Percentiles rank a stretch among this genome's conserved stretches.
phyloP scores from a whole-genome alignment of 306 rosid genomes.

The Heteromeles arbutifolia region DNA sequence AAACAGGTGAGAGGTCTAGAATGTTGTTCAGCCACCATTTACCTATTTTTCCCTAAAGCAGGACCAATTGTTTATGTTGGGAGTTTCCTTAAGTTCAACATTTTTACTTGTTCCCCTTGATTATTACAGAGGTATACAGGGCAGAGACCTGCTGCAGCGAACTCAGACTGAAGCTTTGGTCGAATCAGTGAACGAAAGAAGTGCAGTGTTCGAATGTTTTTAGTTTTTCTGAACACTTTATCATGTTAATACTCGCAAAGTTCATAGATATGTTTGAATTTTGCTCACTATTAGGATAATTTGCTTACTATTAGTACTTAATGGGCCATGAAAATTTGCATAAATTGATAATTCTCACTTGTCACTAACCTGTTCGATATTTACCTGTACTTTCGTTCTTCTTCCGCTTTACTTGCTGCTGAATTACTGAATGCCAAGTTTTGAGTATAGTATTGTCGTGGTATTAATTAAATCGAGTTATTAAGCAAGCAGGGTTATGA shows the following conservation, averaged over 20 bases:
- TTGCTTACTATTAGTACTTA: slow-evolving; percentile 2
- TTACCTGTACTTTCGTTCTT: slow-evolving; percentile 8
- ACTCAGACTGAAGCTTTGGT: slow-evolving; percentile 29
- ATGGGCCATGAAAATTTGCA: slow-evolving; percentile 8
- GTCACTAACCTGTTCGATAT: not conserved
- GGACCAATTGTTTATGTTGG: not conserved
- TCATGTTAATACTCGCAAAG: slow-evolving; percentile 4
- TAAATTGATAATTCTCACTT: slow-evolving; percentile 7
- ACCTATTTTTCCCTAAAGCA: not conserved
- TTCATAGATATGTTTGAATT: slow-evolving; percentile 3
- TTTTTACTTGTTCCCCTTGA: slow-evolving; percentile 7
- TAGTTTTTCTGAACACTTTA: slow-evolving; percentile 18
- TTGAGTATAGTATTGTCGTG: not conserved
- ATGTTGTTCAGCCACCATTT: not conserved
- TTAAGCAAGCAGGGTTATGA: not conserved
- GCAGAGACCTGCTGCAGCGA: slow-evolving; percentile 31
- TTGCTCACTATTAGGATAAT: not conserved
- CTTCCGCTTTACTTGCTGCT: slow-evolving; percentile 3
- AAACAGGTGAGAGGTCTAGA: slow-evolving; percentile 44
- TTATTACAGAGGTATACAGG: slow-evolving; percentile 43
- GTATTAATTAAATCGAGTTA: not conserved
- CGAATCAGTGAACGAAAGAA: slow-evolving; percentile 7
- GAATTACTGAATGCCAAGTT: not conserved
- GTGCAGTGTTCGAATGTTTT: slow-evolving; percentile 12
- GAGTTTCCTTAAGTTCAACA: not conserved